Base-by-base conservation (phyloP, 371 early-diverging fungal genomes). In the Mycotypha africana region DNA sequence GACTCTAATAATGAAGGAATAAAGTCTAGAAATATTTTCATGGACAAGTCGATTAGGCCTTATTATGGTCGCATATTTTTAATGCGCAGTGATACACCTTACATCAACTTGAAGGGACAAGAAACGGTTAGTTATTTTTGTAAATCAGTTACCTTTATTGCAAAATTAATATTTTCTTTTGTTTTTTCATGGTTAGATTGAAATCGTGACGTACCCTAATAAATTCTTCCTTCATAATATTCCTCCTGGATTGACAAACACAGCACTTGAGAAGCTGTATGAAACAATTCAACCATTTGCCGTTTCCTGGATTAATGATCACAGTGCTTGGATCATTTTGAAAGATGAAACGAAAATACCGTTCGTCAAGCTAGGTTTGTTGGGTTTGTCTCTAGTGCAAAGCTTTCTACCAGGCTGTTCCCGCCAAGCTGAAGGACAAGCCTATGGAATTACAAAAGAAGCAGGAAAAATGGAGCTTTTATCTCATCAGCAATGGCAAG, bases 21-120 rank as follows among this genome's bases (percentile, higher is more conserved):
- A 9, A 49, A 55, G 8, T 31, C 44, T 26, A 22, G 35, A 0
- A 35, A 36, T 1, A 53, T 62, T 23, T 62, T 56, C 9, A 33
- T 49, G 36, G 43, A 44, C 4, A 47, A 50, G 15, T 49, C 56
- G 0, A 19, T 69, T 9, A 23, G 16, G 7, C 51, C 62, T 20
- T 64, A 63, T 37, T 78, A 75, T 52, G 77, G 78, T 47, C 40
- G 59, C 14, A 35, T 80, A 7, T 71, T 53, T 23, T 44, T 72
- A 23, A 78, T 78, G 77, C 61, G 75, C 11, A 60, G 60, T 37
- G 70, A 71, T 22, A 54, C 68, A 15, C 70, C 70, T 2, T 67
- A 61, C 38, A 47, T 80, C 39, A 61, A 80, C 47, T 49, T 80
- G n/a, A 45, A 61, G 5, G 68, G 70, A 12, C 56, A 60, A 17